Evolutionary conservation across 169 alveolate species (phyloP).

Genomic region (Cryptosporidium bovis): DNA sequence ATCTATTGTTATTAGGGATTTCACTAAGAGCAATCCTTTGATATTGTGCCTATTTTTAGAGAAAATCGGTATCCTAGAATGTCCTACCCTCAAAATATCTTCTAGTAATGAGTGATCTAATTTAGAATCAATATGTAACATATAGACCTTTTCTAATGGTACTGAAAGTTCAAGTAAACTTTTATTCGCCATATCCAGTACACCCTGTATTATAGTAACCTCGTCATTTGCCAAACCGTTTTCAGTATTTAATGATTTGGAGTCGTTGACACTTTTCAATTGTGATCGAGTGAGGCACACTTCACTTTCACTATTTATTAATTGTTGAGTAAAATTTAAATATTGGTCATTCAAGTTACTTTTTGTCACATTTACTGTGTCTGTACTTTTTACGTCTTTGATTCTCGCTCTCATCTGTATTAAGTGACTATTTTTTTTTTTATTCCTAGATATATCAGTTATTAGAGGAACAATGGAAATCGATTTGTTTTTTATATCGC

Average conservation of each 20-base stretch:
- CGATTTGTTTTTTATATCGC: conserved; percentile 16
- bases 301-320: conserved; percentile 7
- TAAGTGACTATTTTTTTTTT: background rate
- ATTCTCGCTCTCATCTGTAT: background rate
- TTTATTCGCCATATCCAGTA: conserved; percentile 83
- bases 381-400: background rate
- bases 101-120: conserved; percentile 76
- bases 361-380: background rate
- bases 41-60: conserved; percentile 80
- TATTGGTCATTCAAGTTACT: conserved; percentile 3
- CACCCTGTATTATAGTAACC: conserved; percentile 83
- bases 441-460: conserved; percentile 3
- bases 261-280: background rate
- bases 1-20: conserved; percentile 79
- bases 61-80: conserved; percentile 87
- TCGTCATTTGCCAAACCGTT: conserved; percentile 78
- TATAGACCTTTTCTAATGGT: conserved; percentile 78
- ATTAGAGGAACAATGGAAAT: conserved; percentile 53
- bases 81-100: conserved; percentile 84
- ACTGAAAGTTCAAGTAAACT: conserved; percentile 81
- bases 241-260: background rate
- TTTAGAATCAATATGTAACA: conserved; percentile 79
- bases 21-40: conserved; percentile 83
- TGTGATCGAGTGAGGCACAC: background rate
- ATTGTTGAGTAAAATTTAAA: conserved; percentile 11